These are phyloP conservation scores for Misopates orontium DNA, from an alignment of 257 asterid species.

Conservation along the genomic window DNA sequence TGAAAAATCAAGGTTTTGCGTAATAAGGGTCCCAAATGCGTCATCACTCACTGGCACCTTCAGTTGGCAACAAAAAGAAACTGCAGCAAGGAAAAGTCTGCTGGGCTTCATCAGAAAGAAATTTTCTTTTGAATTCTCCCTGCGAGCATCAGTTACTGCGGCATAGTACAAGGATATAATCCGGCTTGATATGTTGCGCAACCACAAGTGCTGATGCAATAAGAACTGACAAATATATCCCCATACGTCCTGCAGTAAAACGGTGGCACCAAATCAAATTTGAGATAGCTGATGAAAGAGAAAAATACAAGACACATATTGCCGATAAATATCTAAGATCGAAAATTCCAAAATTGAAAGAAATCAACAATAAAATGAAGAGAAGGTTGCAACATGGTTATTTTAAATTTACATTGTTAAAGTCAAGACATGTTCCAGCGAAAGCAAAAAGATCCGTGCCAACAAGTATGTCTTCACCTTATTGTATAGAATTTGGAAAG, in stretches of 20 bases:
- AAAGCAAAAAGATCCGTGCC: not conserved
- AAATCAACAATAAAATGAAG: not conserved
- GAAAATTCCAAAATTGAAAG: not conserved
- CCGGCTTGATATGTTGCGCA: conserved; percentile 77
- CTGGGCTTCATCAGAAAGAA: conserved; percentile 66
- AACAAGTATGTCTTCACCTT: not conserved
- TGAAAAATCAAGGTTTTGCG: conserved; percentile 65
- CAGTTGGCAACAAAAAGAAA: conserved; percentile 72
- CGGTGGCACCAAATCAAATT: conserved; percentile 10
- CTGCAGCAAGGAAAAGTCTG: conserved; percentile 65
- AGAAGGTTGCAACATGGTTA: not conserved
- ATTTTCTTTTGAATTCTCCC: conserved; percentile 33
- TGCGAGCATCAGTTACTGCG: conserved; percentile 41
- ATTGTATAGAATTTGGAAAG: not conserved
- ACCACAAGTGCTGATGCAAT: conserved; percentile 83
- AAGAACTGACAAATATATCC: conserved; percentile 63
- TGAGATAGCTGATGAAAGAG: not conserved
- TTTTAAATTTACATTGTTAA: not conserved
- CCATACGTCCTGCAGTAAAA: conserved; percentile 71
- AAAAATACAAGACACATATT: not conserved
- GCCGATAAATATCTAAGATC: not conserved
- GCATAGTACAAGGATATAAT: conserved; percentile 59
- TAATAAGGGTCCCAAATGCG: conserved; percentile 38
- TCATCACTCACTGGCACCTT: conserved; percentile 61
- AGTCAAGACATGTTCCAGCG: not conserved